These are phyloP conservation scores for Betula pendula DNA, from an alignment of 306 rosid genomes.

Conservation along the genomic window DNA sequence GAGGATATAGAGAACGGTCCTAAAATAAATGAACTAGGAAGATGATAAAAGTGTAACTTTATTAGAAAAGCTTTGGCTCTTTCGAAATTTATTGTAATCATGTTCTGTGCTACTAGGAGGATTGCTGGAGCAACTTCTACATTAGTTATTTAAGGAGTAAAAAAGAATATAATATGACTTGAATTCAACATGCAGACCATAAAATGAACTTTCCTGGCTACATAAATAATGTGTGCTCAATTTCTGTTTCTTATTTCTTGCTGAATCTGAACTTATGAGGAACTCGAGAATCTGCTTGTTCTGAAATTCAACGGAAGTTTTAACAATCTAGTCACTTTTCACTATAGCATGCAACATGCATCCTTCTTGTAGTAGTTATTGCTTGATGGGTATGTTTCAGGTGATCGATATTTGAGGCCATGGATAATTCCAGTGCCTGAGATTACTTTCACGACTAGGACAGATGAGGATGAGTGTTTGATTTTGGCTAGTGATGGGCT, in stretches of 20 bases:
- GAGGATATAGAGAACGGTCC: no score
- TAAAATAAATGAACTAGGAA: neutral
- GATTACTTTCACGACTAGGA: constrained; percentile 60
- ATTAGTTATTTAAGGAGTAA: no score
- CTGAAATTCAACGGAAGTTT: neutral
- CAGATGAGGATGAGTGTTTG: constrained; percentile 76
- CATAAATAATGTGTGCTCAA: neutral
- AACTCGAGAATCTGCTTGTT: neutral
- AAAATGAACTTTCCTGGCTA: neutral
- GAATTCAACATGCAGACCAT: neutral
- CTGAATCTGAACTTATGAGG: neutral
- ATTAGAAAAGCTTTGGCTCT: neutral
- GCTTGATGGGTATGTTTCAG: constrained; percentile 42
- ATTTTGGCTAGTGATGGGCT: constrained; percentile 85
- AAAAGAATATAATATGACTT: no score
- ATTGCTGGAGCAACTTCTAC: no score
- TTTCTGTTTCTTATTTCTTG: neutral
- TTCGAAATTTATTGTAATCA: neutral
- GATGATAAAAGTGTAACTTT: neutral
- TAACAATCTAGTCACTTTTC: neutral
- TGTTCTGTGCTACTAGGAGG: no score
- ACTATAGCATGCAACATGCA: neutral
- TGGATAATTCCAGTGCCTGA: constrained; percentile 90
- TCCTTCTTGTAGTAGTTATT: neutral
- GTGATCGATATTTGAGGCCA: constrained; percentile 77